phyloP scores from a whole-genome alignment of 345 rosid species.

The Ricinus communis region DNA sequence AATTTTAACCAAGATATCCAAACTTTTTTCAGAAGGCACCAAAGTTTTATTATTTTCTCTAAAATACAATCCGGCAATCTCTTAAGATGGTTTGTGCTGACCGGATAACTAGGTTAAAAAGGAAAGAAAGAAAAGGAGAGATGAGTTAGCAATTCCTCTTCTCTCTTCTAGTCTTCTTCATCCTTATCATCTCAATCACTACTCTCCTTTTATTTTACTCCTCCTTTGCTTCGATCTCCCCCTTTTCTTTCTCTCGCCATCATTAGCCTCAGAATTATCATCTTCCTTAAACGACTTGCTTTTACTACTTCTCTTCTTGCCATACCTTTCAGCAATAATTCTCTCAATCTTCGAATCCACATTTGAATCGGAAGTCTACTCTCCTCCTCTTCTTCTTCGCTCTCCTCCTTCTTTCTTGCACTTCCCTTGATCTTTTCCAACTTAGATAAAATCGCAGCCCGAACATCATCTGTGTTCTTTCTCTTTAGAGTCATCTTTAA shows the following conservation, averaged over 20 bases:
- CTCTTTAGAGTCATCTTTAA: slow-evolving; percentile 69
- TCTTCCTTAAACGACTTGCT: slow-evolving; percentile 43
- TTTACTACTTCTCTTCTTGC: slow-evolving; percentile 52
- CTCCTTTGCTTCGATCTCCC: slow-evolving; percentile 77
- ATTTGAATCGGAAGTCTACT: slow-evolving; percentile 76
- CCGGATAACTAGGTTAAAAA: no score
- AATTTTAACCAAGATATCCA: no score
- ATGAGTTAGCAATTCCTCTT: no score
- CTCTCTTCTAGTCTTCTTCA: slow-evolving; percentile 43
- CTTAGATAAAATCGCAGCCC: slow-evolving; percentile 63
- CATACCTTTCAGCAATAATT: slow-evolving; percentile 72
- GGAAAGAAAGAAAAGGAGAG: no score
- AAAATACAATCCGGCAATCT: no score
- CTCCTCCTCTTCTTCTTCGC: slow-evolving; percentile 64
- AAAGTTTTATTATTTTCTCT: no score
- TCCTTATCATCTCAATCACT: slow-evolving; percentile 65
- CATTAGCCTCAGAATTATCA: slow-evolving; percentile 42
- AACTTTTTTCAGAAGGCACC: no score
- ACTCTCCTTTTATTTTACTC: slow-evolving; percentile 49
- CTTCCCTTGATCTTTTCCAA: slow-evolving; percentile 73
- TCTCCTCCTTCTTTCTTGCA: slow-evolving; percentile 46
- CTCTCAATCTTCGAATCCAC: slow-evolving; percentile 87
- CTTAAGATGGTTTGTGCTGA: no score
- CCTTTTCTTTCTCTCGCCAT: slow-evolving; percentile 60
- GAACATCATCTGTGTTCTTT: slow-evolving; percentile 56